A percentile compares a stretch with the other conserved stretches of the same genome.
Conservation (phyloP, 148 eudicot species). For the Dianthus caryophyllus region DNA sequence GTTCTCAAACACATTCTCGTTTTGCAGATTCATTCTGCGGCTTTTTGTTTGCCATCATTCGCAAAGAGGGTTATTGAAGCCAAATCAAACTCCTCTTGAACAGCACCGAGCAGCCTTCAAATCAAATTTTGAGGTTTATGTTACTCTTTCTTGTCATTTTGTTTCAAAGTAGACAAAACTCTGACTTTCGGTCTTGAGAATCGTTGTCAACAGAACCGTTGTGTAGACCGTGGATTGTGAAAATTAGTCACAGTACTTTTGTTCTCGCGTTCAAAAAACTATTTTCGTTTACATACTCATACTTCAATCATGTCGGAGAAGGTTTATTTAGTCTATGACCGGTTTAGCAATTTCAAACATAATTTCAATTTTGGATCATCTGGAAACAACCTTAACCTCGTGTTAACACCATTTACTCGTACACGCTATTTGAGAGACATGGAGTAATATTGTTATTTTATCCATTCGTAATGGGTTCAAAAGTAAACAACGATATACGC, state of each 20-base stretch:
- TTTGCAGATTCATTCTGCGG: constrained; percentile 83
- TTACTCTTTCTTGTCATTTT: neutral
- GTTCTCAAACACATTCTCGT: neutral
- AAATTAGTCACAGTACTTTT: constrained; percentile 1
- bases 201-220: neutral
- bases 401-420: too few species aligned
- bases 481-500: too few species aligned
- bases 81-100: constrained; percentile 39
- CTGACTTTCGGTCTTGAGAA: neutral
- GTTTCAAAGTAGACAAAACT: neutral
- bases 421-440: too few species aligned
- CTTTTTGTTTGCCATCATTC: constrained; percentile 96
- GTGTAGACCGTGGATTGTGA: constrained; percentile 2
- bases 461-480: too few species aligned
- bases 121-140: constrained; percentile 15
- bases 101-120: neutral
- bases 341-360: too few species aligned
- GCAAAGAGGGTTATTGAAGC: constrained; percentile 81
- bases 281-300: too few species aligned
- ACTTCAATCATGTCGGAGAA: too few species aligned
- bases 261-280: neutral
- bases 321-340: too few species aligned
- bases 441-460: too few species aligned
- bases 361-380: too few species aligned
- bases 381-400: too few species aligned